Evolutionary conservation across 352 stramenopile genomes (phyloP).

Genomic region (Phytophthora megakarya): DNA sequence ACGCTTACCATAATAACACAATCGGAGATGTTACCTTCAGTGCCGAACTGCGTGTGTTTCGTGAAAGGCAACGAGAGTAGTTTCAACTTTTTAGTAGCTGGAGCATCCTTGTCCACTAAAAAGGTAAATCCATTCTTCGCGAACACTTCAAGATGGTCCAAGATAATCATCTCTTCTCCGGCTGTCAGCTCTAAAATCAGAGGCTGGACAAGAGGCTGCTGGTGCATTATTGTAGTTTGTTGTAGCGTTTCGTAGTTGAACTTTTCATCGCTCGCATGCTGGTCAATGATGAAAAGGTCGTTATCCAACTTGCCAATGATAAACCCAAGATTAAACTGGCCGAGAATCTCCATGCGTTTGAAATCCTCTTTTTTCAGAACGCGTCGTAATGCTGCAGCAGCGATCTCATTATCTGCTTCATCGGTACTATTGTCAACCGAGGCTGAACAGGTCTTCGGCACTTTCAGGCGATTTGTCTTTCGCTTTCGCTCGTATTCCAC

Average conservation of each 20-base stretch:
- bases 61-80: conserved; percentile 86
- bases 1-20: neutral
- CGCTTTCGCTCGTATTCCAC: conserved; percentile 39
- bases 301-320: conserved; percentile 91
- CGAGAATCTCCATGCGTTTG: conserved; percentile 90
- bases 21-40: conserved; percentile 50
- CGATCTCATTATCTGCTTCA: conserved; percentile 47
- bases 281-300: conserved; percentile 98
- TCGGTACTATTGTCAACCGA: conserved; percentile 12
- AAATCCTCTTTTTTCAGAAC: conserved; percentile 94
- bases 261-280: conserved; percentile 98
- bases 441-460: conserved; percentile 49
- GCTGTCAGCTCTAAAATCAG: conserved; percentile 92
- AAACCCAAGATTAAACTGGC: conserved; percentile 99
- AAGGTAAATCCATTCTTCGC: conserved; percentile 95
- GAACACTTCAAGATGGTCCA: conserved; percentile 95
- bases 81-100: conserved; percentile 64
- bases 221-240: conserved; percentile 91
- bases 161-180: conserved; percentile 93
- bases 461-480: conserved; percentile 35
- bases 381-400: conserved; percentile 61
- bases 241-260: conserved; percentile 79
- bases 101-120: conserved; percentile 49
- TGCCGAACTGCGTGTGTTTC: conserved; percentile 88
- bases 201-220: conserved; percentile 94